phyloP scores from a whole-genome alignment of 352 stramenopile species.

The Phytophthora meadii region DNA sequence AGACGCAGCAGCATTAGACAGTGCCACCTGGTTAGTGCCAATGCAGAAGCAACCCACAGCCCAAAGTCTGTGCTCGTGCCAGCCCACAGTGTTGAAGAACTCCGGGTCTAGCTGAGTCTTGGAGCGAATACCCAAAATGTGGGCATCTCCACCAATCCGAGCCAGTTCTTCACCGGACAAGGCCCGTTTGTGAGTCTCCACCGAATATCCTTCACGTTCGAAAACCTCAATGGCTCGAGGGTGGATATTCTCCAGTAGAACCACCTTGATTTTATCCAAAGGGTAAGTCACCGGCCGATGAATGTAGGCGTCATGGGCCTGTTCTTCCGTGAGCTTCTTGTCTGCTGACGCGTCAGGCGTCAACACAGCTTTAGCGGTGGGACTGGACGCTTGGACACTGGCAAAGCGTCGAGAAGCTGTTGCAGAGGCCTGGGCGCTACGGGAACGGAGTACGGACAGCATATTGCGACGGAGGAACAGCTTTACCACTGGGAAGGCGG shows the following conservation, averaged over 20 bases:
- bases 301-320: slow-evolving; percentile 48
- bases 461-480: slow-evolving; percentile 36
- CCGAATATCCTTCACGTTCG: slow-evolving; percentile 75
- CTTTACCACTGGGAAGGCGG: slow-evolving; percentile 12
- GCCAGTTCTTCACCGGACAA: slow-evolving; percentile 80
- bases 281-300: slow-evolving; percentile 78
- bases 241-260: slow-evolving; percentile 88
- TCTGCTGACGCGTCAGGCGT: slow-evolving; percentile 16
- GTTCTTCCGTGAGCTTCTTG: slow-evolving; percentile 22
- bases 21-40: slow-evolving; percentile 83
- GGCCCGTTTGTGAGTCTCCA: slow-evolving; percentile 82
- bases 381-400: slow-evolving; percentile 43
- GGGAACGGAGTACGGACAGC: slow-evolving; percentile 48
- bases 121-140: slow-evolving; percentile 84
- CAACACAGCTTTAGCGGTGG: slow-evolving; percentile 20
- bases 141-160: slow-evolving; percentile 71
- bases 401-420: slow-evolving; percentile 36
- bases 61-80: slow-evolving; percentile 83
- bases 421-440: slow-evolving; percentile 19
- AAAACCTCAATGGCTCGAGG: slow-evolving; percentile 79
- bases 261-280: slow-evolving; percentile 84
- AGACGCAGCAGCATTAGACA: slow-evolving; percentile 57
- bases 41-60: slow-evolving; percentile 87
- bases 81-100: slow-evolving; percentile 81
- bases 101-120: slow-evolving; percentile 83